phyloP scores from a whole-genome alignment of 768 basidiomycete genomes.

The Lactarius pseudohatsudake region DNA sequence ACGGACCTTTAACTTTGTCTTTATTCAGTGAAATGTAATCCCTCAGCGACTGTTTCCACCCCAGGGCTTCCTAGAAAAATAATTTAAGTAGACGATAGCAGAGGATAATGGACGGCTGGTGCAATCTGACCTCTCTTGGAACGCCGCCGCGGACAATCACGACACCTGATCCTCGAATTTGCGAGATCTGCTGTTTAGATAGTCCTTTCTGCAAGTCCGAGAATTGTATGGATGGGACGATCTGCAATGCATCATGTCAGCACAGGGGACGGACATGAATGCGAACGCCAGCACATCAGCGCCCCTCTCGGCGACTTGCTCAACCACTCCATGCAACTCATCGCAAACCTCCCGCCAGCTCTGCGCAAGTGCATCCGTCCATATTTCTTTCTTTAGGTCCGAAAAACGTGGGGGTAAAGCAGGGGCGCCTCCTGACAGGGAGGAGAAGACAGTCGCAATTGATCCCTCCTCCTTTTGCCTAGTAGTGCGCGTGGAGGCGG shows the following conservation, averaged over 20 bases:
- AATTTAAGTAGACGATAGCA: not conserved
- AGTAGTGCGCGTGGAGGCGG: not conserved
- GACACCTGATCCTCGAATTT: conserved; percentile 53
- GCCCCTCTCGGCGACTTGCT: conserved; percentile 49
- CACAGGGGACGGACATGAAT: not conserved
- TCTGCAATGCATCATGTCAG: conserved; percentile 35
- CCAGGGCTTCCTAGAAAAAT: conserved; percentile 49
- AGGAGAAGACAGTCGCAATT: conserved; percentile 49
- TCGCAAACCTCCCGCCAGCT: conserved; percentile 57
- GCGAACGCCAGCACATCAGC: conserved; percentile 41
- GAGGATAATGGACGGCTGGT: not conserved
- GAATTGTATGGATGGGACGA: conserved; percentile 52
- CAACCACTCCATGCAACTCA: conserved; percentile 47
- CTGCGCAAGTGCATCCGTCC: conserved; percentile 45
- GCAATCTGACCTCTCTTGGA: conserved; percentile 45
- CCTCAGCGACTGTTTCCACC: conserved; percentile 55
- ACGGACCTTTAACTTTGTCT: conserved; percentile 48
- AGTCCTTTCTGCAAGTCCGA: conserved; percentile 47
- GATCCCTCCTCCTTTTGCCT: conserved; percentile 38
- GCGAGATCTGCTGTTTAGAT: conserved; percentile 43
- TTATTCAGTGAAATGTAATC: conserved; percentile 54
- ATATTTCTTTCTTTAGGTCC: conserved; percentile 57
- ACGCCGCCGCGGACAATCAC: conserved; percentile 60
- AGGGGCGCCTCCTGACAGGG: conserved; percentile 41
- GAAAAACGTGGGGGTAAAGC: conserved; percentile 57